Percentiles rank a stretch among this genome's conserved stretches.
Evolutionary conservation across 352 stramenopile genomes (phyloP).

Genomic region (Phytopythium montanum): DNA sequence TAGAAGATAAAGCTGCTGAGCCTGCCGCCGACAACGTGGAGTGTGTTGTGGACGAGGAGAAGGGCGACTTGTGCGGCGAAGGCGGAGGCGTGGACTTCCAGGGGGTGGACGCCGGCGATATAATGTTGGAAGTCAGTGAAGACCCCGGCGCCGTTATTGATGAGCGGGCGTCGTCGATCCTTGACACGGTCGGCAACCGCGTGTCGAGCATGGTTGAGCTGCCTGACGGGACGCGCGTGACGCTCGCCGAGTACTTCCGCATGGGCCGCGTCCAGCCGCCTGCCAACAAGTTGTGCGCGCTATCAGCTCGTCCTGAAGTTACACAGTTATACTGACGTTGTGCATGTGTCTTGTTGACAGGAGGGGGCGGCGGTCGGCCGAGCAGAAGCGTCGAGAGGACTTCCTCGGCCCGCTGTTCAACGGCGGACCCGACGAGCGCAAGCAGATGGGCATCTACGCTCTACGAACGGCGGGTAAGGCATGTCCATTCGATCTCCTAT

Average conservation of each 20-base stretch:
- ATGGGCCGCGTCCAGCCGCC: slow-evolving; percentile 29
- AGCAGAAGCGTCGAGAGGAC: slow-evolving; percentile 55
- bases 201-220: slow-evolving; percentile 58
- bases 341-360: slow-evolving; percentile 10
- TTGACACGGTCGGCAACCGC: slow-evolving; percentile 25
- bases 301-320: slow-evolving; percentile 1
- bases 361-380: slow-evolving; percentile 26
- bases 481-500: background rate
- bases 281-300: slow-evolving; percentile 49
- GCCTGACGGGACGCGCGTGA: slow-evolving; percentile 49
- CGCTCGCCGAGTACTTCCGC: slow-evolving; percentile 60
- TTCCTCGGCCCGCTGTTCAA: slow-evolving; percentile 71
- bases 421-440: slow-evolving; percentile 38
- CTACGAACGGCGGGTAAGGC: slow-evolving; percentile 43
- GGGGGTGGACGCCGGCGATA: slow-evolving; percentile 26
- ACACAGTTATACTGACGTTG: background rate
- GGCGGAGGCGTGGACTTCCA: slow-evolving; percentile 24
- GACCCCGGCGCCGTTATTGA: slow-evolving; percentile 16
- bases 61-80: slow-evolving; percentile 11
- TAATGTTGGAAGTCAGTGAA: slow-evolving; percentile 10
- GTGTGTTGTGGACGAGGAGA: slow-evolving; percentile 11
- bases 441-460: slow-evolving; percentile 51
- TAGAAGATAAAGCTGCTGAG: slow-evolving; percentile 8
- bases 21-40: slow-evolving; percentile 9
- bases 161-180: slow-evolving; percentile 21